Conservation (phyloP, 768 basidiomycete species). For the Lentinula sp. region DNA sequence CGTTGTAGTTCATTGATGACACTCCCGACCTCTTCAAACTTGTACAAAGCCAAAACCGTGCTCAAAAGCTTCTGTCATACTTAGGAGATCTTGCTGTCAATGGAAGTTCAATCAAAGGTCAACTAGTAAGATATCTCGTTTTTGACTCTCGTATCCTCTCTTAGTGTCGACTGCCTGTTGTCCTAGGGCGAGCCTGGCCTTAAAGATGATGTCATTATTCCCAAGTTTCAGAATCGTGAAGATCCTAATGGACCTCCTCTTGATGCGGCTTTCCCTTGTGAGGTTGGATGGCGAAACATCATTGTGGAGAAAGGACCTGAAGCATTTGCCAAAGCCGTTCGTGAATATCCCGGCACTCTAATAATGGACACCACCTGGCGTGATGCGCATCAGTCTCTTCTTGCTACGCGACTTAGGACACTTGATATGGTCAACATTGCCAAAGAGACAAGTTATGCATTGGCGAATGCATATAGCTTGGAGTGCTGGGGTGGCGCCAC, state of each 20-base stretch:
- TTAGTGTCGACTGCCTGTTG: neutral
- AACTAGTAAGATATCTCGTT: constrained; percentile 38
- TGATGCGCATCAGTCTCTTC: constrained; percentile 96
- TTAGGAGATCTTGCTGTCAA: constrained; percentile 98
- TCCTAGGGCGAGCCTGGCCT: constrained; percentile 84
- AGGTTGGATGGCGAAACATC: constrained; percentile 95
- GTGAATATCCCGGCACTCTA: constrained; percentile 89
- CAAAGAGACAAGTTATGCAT: constrained; percentile 92
- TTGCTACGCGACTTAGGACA: constrained; percentile 94
- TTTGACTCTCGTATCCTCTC: neutral
- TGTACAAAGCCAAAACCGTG: constrained; percentile 95
- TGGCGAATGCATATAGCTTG: constrained; percentile 92
- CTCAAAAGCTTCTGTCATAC: constrained; percentile 94
- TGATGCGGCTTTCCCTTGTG: constrained; percentile 79
- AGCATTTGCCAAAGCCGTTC: constrained; percentile 96
- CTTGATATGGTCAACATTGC: constrained; percentile 98
- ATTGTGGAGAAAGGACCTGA: constrained; percentile 97
- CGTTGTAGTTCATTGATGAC: constrained; percentile 90
- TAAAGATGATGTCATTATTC: constrained; percentile 80
- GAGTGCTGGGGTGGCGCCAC: constrained; percentile 99
- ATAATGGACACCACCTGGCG: constrained; percentile 99
- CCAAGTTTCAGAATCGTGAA: constrained; percentile 71
- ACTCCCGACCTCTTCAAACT: constrained; percentile 99
- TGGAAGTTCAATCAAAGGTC: constrained; percentile 96
- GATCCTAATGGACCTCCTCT: constrained; percentile 69